Evolutionary conservation across 495 filamentous ascomycete species (phyloP).

Genomic region (Podospora didyma): DNA sequence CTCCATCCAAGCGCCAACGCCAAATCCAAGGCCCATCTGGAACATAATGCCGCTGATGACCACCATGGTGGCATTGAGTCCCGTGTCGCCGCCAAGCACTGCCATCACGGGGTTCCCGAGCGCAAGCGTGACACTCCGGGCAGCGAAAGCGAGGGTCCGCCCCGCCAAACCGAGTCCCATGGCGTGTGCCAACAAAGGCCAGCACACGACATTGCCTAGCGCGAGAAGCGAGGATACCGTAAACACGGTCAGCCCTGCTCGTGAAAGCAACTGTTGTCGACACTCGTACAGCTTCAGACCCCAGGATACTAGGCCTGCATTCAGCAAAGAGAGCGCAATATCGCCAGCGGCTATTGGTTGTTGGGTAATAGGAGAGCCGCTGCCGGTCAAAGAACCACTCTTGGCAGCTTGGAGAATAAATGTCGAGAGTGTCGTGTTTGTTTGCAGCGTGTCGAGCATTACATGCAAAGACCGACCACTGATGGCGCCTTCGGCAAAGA

Average conservation of each 20-base stretch:
- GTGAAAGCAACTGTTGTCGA: conserved; percentile 34
- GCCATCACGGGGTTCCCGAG: conserved; percentile 35
- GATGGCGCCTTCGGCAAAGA: conserved; percentile 30
- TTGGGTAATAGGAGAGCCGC: too few species aligned
- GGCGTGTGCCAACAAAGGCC: conserved; percentile 30
- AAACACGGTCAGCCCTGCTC: conserved; percentile 34
- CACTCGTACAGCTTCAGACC: conserved; percentile 48
- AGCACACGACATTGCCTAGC: conserved; percentile 32
- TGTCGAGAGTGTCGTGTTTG: conserved; percentile 30
- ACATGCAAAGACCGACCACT: conserved; percentile 17
- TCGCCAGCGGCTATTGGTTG: conserved; percentile 37
- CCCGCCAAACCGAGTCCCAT: conserved; percentile 26
- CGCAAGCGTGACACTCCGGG: conserved; percentile 43
- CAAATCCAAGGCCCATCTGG: conserved; percentile 37
- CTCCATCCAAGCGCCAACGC: conserved; percentile 33
- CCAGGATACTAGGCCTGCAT: conserved; percentile 42
- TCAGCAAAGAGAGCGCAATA: conserved; percentile 37
- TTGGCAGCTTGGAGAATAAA: conserved; percentile 20
- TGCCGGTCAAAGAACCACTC: background rate
- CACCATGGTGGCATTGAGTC: conserved; percentile 41
- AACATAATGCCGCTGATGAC: conserved; percentile 43
- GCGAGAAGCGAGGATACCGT: conserved; percentile 28
- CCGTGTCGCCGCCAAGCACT: conserved; percentile 34
- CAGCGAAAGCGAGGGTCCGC: conserved; percentile 39
- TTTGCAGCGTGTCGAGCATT: conserved; percentile 32